Evolutionary conservation across 306 rosid species (phyloP).

Genomic region (Fragaria ananassa): DNA sequence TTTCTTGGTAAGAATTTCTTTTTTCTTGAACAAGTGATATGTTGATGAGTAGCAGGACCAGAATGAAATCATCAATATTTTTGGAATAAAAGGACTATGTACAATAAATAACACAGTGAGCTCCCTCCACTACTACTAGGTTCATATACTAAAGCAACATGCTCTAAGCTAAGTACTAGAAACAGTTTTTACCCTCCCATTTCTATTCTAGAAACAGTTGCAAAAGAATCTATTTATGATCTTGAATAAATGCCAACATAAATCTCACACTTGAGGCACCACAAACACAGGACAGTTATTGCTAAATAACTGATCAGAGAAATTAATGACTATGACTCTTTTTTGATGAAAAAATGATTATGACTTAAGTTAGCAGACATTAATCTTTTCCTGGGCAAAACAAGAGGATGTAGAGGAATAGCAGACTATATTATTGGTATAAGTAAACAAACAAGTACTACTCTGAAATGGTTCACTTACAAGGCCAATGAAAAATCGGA

Average conservation of each 20-base stretch:
- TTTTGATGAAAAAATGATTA: not conserved
- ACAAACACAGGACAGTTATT: not conserved
- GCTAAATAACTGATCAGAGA: not conserved
- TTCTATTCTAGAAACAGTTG: not conserved
- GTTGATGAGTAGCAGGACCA: conserved; percentile 14
- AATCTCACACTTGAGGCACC: conserved; percentile 1
- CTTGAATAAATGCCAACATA: not conserved
- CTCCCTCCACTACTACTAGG: not conserved
- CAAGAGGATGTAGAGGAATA: conserved; percentile 13
- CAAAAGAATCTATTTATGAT: not conserved
- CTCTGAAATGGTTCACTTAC: conserved; percentile 51
- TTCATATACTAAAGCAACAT: not conserved
- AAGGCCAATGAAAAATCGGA: conserved; percentile 91
- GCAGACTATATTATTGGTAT: conserved; percentile 13
- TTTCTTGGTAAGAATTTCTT: conserved; percentile 6
- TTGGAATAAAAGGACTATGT: not conserved
- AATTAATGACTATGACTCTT: not conserved
- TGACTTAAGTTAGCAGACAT: not conserved
- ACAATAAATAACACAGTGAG: not conserved
- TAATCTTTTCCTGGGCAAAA: conserved; percentile 3
- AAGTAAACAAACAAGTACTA: not conserved
- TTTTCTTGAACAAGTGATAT: not conserved
- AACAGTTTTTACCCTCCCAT: not conserved
- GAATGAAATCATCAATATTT: not conserved
- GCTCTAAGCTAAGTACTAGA: not conserved